Conservation (phyloP, 345 rosid species). For the Arabis hirsuta region DNA sequence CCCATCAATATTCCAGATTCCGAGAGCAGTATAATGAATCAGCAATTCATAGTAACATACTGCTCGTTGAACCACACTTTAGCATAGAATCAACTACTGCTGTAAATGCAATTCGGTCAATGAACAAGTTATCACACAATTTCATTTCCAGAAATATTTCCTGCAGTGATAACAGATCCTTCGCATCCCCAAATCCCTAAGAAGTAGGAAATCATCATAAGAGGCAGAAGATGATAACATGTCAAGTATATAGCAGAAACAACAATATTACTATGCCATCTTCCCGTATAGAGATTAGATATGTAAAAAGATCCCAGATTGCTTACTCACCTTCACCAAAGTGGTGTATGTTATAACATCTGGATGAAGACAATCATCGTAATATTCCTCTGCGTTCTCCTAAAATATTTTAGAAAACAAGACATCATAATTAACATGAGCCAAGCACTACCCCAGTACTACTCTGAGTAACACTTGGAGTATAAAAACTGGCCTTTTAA, state of each 20-base stretch:
- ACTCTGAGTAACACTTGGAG: constrained; percentile 48
- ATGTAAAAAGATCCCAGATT: constrained; percentile 8
- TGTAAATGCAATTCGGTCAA: constrained; percentile 71
- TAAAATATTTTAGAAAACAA: constrained; percentile 37
- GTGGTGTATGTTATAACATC: constrained; percentile 70
- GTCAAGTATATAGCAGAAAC: constrained; percentile 29
- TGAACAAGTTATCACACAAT: constrained; percentile 48
- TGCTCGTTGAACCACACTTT: constrained; percentile 61
- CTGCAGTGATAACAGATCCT: constrained; percentile 58
- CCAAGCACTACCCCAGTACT: constrained; percentile 36
- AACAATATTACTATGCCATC: constrained; percentile 1
- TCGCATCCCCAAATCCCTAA: constrained; percentile 65
- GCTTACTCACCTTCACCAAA: constrained; percentile 58
- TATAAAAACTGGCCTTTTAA: constrained; percentile 60
- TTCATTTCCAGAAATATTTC: constrained; percentile 61
- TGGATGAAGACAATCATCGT: constrained; percentile 49
- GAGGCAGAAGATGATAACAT: constrained; percentile 1
- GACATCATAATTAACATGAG: constrained; percentile 28
- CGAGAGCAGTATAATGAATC: constrained; percentile 15
- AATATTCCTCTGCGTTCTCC: constrained; percentile 54
- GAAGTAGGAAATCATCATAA: constrained; percentile 24
- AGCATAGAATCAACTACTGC: constrained; percentile 69
- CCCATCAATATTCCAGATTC: constrained; percentile 12
- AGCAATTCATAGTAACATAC: constrained; percentile 44
- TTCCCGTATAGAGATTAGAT: constrained; percentile 10